phyloP scores from a whole-genome alignment of 495 filamentous ascomycete species.

The Sphaerosporella brunnea region DNA sequence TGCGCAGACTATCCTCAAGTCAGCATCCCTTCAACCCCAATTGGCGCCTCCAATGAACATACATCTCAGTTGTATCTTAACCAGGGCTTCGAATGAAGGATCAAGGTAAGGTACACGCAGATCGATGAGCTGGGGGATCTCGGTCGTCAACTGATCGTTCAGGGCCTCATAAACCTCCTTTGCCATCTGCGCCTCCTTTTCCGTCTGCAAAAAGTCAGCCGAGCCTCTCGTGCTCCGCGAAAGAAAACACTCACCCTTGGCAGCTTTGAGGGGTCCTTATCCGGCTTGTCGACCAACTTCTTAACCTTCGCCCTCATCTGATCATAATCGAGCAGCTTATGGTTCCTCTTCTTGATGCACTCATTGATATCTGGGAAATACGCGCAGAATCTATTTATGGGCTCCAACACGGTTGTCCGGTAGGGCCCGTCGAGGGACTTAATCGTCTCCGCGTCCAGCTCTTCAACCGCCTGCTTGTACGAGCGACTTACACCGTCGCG shows the following conservation, averaged over 20 bases:
- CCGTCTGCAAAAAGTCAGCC: constrained; percentile 28
- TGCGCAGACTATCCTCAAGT: constrained; percentile 45
- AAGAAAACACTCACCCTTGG: constrained; percentile 37
- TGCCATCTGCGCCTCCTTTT: constrained; percentile 86
- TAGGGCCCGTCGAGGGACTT: constrained; percentile 97
- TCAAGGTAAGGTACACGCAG: constrained; percentile 92
- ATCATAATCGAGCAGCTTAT: constrained; percentile 97
- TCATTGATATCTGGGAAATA: constrained; percentile 99
- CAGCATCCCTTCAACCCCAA: neutral
- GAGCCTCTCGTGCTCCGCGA: neutral
- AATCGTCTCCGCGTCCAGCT: constrained; percentile 93
- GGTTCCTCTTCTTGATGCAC: constrained; percentile 95
- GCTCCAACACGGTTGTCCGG: constrained; percentile 81
- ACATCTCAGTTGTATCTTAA: constrained; percentile 90
- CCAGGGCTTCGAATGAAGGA: constrained; percentile 87
- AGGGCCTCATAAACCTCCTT: constrained; percentile 84
- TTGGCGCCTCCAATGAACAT: constrained; percentile 1
- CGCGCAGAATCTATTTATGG: constrained; percentile 84
- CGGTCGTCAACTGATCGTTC: constrained; percentile 83
- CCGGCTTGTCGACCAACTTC: constrained; percentile 90
- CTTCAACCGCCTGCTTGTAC: constrained; percentile 96
- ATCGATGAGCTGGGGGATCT: constrained; percentile 95
- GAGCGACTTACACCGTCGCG: constrained; percentile 84
- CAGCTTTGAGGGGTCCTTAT: constrained; percentile 91
- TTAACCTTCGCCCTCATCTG: constrained; percentile 88